phyloP scores from a whole-genome alignment of 192 early-diverging fungal species.

The Rhizoclosmatium sp. region DNA sequence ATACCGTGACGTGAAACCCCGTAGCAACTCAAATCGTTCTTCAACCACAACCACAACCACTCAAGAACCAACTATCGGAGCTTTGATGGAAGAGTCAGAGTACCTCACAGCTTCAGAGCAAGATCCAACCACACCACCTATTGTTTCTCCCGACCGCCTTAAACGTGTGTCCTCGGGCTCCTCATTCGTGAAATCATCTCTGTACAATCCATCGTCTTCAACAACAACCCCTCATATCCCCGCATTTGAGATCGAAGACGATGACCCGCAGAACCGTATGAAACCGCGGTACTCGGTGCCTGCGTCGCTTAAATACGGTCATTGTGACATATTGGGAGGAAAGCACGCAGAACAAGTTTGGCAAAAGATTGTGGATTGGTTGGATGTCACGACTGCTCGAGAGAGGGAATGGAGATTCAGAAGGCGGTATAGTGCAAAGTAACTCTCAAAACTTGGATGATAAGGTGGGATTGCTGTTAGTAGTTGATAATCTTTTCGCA shows the following conservation, averaged over 20 bases:
- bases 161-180: constrained; percentile 29
- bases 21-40: not conserved
- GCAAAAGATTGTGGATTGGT: constrained; percentile 53
- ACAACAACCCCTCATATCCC: not conserved
- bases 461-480: not conserved
- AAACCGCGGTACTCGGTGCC: constrained; percentile 39
- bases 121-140: not conserved
- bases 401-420: constrained; percentile 52
- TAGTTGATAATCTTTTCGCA: not conserved
- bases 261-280: not conserved
- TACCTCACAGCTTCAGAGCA: not conserved
- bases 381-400: constrained; percentile 47
- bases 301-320: constrained; percentile 41
- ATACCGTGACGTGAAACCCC: constrained; percentile 34
- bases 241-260: constrained; percentile 22
- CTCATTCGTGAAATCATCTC: constrained; percentile 25
- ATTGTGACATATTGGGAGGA: constrained; percentile 55
- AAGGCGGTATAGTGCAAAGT: constrained; percentile 56
- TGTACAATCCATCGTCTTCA: constrained; percentile 23
- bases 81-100: not conserved
- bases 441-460: not conserved
- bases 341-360: constrained; percentile 53
- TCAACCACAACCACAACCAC: not conserved
- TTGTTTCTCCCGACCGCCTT: not conserved
- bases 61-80: not conserved